Percentiles rank a stretch among this genome's conserved stretches.
Evolutionary conservation across 176 grass and related monocot species (phyloP).

Genomic region (Paspalum notatum): DNA sequence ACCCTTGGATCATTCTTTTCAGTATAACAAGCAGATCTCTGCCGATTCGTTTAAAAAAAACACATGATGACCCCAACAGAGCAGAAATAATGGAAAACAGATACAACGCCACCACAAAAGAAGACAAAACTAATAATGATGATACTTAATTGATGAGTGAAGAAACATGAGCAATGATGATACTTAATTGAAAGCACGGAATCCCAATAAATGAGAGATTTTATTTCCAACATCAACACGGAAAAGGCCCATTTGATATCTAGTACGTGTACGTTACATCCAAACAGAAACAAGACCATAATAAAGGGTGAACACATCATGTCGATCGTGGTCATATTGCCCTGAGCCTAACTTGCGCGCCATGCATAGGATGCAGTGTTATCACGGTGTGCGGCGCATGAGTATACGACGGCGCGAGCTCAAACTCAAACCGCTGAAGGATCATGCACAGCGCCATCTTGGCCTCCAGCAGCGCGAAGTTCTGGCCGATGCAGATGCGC

Average conservation of each 20-base stretch:
- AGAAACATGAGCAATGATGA: too few species aligned
- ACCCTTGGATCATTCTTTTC: too few species aligned
- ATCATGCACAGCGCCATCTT: constrained; percentile 62
- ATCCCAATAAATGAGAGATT: neutral
- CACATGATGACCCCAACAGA: too few species aligned
- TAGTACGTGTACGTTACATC: neutral
- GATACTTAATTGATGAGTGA: too few species aligned
- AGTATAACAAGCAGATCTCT: too few species aligned
- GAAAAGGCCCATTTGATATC: neutral
- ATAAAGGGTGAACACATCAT: neutral
- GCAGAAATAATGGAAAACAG: too few species aligned
- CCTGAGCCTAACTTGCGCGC: constrained; percentile 50
- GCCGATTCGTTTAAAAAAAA: too few species aligned
- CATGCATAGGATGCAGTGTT: constrained; percentile 53
- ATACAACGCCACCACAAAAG: too few species aligned
- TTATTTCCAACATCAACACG: neutral
- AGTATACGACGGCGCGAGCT: constrained; percentile 45
- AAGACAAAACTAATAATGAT: too few species aligned
- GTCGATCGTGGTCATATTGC: constrained; percentile 32
- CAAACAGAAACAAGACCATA: neutral
- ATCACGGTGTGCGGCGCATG: constrained; percentile 48
- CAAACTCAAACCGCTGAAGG: constrained; percentile 50
- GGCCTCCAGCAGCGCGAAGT: constrained; percentile 60
- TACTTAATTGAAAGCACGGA: too few species aligned
- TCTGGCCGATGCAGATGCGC: constrained; percentile 66